A percentile compares a stretch with the other conserved stretches of the same genome.
phyloP scores from a whole-genome alignment of 2,329 filamentous ascomycete genomes.

The Cercospora citrullina region DNA sequence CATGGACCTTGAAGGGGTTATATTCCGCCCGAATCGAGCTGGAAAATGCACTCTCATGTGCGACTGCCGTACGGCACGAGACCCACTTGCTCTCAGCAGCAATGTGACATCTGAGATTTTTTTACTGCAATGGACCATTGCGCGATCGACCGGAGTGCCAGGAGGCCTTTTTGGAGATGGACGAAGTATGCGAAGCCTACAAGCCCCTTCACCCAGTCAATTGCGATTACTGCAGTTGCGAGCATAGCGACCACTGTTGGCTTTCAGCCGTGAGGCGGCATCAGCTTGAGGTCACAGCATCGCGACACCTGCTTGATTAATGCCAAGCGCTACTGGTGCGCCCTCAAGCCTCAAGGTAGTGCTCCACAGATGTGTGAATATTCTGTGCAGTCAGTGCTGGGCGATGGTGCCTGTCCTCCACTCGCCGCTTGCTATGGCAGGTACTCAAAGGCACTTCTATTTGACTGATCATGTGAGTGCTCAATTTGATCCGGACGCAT shows the following conservation, averaged over 20 bases:
- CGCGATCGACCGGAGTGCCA: too few species aligned
- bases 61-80: neutral
- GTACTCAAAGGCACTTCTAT: neutral
- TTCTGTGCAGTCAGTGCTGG: neutral
- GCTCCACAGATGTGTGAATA: neutral
- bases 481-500: neutral
- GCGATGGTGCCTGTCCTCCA: neutral
- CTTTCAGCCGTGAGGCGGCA: neutral
- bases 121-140: neutral
- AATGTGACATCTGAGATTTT: neutral
- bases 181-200: neutral
- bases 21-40: neutral
- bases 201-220: too few species aligned
- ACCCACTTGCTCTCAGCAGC: neutral
- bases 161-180: neutral
- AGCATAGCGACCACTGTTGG: neutral
- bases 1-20: neutral
- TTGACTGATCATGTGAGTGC: neutral
- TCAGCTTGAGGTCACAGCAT: neutral
- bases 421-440: neutral
- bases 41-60: neutral
- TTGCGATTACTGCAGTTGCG: neutral
- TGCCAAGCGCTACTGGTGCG: neutral
- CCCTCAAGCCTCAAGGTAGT: neutral
- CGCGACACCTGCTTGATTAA: neutral